phyloP scores from a whole-genome alignment of 2,329 filamentous ascomycete genomes.

The Microdochium nivale region DNA sequence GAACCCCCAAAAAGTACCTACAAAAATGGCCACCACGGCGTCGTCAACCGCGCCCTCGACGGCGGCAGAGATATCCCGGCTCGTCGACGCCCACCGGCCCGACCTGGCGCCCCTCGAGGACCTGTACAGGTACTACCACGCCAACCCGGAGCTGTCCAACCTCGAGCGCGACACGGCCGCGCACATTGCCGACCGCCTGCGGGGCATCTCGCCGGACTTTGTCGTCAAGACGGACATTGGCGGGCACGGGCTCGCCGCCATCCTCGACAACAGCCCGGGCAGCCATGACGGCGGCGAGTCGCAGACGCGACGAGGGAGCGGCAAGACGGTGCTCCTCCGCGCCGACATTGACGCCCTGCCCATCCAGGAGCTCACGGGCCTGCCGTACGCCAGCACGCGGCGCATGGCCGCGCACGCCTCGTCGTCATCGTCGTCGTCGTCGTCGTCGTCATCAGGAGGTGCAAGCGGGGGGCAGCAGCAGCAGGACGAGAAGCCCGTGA shows the following conservation, averaged over 20 bases:
- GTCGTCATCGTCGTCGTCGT: conserved; percentile 17
- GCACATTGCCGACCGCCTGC: conserved; percentile 5
- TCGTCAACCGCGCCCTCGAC: background rate
- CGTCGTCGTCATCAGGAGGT: conserved; percentile 22
- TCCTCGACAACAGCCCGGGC: conserved; percentile 8
- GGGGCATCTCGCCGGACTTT: conserved; percentile 5
- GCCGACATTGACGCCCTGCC: conserved; percentile 42
- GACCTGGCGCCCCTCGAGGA: background rate
- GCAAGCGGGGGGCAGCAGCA: conserved; percentile 24
- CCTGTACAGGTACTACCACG: conserved; percentile 11
- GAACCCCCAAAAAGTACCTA: no score
- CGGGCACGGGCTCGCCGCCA: conserved; percentile 13
- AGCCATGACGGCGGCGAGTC: background rate
- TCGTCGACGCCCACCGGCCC: background rate
- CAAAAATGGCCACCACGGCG: background rate
- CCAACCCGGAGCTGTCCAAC: conserved; percentile 12
- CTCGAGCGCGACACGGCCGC: conserved; percentile 11
- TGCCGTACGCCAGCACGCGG: conserved; percentile 35
- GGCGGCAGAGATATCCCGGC: background rate
- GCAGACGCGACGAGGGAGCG: background rate
- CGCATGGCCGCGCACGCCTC: conserved; percentile 23
- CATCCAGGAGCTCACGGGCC: conserved; percentile 33
- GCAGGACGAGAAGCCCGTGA: conserved; percentile 39
- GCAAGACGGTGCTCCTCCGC: conserved; percentile 31
- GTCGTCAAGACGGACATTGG: conserved; percentile 11